phyloP scores from a whole-genome alignment of 176 grass and related monocot species.

The Oryza longistaminata region DNA sequence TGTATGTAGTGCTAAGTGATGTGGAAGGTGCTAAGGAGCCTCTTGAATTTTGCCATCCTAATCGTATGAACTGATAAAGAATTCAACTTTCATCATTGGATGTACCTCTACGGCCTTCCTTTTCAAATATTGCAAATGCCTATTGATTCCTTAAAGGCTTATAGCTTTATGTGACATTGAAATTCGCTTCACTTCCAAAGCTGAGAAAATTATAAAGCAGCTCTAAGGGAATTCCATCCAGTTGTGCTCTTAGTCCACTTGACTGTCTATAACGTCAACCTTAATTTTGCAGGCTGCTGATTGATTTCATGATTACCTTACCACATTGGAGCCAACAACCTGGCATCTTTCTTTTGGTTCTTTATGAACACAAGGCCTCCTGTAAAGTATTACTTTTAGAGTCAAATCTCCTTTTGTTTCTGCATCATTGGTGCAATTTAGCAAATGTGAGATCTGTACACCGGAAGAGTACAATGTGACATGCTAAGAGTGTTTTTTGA shows the following conservation, averaged over 20 bases:
- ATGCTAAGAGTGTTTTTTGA: not conserved
- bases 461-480: not conserved
- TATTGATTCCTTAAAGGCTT: not conserved
- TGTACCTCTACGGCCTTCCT: not conserved
- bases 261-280: not conserved
- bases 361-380: not conserved
- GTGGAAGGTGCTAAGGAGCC: not conserved
- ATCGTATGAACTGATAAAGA: not conserved
- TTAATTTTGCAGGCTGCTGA: conserved; percentile 27
- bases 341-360: not conserved
- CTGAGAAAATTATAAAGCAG: not conserved
- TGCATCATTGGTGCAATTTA: not conserved
- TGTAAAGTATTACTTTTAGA: not conserved
- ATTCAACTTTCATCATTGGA: not conserved
- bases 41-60: not conserved
- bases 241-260: not conserved
- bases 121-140: not conserved
- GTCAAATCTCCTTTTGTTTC: not conserved
- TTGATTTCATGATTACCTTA: not conserved
- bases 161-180: too few species aligned
- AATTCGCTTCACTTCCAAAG: not conserved
- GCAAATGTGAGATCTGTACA: conserved; percentile 11
- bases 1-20: not conserved
- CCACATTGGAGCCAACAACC: not conserved
- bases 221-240: not conserved